These are phyloP conservation scores for Diaporthe sp. DNA, from an alignment of 2,329 filamentous ascomycete species.

Conservation along the genomic window DNA sequence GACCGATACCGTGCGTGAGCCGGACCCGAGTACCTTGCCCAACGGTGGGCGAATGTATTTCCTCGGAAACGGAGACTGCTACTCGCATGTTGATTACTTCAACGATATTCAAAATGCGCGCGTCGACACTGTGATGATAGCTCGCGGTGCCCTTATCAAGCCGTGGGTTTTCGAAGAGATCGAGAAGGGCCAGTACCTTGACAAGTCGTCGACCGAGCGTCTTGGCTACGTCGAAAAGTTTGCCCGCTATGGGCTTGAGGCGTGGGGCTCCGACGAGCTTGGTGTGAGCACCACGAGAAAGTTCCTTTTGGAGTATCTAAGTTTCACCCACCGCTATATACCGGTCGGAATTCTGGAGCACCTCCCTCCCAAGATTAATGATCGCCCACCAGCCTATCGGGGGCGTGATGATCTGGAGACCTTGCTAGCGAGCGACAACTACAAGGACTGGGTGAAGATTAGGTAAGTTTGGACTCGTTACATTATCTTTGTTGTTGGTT, in stretches of 20 bases:
- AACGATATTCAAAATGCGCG: conserved; percentile 80
- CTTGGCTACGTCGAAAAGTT: conserved; percentile 90
- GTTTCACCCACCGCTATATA: conserved; percentile 92
- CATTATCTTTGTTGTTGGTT: conserved; percentile 15
- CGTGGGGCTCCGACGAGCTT: conserved; percentile 96
- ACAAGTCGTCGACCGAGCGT: conserved; percentile 92
- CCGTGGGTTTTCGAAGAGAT: conserved; percentile 99
- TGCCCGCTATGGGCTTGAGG: conserved; percentile 88
- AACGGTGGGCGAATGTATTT: conserved; percentile 85
- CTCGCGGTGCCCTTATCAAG: conserved; percentile 95
- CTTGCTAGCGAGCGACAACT: conserved; percentile 90
- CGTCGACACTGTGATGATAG: conserved; percentile 97
- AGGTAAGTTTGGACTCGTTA: conserved; percentile 70
- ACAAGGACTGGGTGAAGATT: conserved; percentile 99
- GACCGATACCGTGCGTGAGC: conserved; percentile 82
- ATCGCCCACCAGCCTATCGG: conserved; percentile 85
- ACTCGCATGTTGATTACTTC: conserved; percentile 90
- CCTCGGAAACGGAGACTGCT: conserved; percentile 96
- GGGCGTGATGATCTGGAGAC: conserved; percentile 94
- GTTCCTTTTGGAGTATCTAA: conserved; percentile 95
- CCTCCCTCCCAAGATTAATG: conserved; percentile 88
- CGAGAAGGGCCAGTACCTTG: conserved; percentile 88
- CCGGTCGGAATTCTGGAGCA: conserved; percentile 90
- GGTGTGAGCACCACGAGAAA: conserved; percentile 91
- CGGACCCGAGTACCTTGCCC: conserved; percentile 80